phyloP scores from a whole-genome alignment of 1,139 yeast species.

The Hyphopichia khmerensis region DNA sequence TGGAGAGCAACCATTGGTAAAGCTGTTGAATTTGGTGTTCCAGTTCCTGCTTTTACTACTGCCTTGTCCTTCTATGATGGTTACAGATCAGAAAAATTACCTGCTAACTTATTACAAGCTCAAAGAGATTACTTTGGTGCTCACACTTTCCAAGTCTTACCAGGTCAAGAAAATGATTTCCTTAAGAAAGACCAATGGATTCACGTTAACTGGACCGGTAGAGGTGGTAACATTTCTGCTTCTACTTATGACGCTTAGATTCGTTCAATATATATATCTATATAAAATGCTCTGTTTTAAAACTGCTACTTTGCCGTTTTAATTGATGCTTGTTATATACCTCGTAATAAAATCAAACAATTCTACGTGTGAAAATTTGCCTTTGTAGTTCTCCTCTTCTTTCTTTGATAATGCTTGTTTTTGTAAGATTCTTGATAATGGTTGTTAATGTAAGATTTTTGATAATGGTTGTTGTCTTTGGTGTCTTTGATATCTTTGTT shows the following conservation, averaged over 20 bases:
- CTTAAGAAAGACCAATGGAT: slow-evolving; percentile 81
- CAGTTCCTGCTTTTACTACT: slow-evolving; percentile 96
- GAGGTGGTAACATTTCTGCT: slow-evolving; percentile 97
- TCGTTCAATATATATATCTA: too few relatives aligned
- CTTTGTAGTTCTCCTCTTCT: too few relatives aligned
- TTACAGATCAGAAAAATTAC: slow-evolving; percentile 91
- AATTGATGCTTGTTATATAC: too few relatives aligned
- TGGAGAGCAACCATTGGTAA: slow-evolving; percentile 88
- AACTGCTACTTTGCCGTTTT: too few relatives aligned
- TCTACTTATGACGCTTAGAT: slow-evolving; percentile 86
- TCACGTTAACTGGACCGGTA: slow-evolving; percentile 99
- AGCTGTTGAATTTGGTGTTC: slow-evolving; percentile 84
- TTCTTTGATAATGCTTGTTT: too few relatives aligned
- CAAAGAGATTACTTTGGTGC: slow-evolving; percentile 99
- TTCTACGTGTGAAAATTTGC: too few relatives aligned
- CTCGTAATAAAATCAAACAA: background rate
- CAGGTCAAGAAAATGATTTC: slow-evolving; percentile 73
- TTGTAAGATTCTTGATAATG: too few relatives aligned
- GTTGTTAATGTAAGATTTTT: too few relatives aligned
- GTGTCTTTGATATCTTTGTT: too few relatives aligned
- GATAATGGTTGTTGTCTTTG: too few relatives aligned
- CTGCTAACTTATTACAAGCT: slow-evolving; percentile 98
- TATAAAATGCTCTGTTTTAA: too few relatives aligned
- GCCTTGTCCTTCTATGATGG: slow-evolving; percentile 99
- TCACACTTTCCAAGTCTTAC: slow-evolving; percentile 95